Base-by-base conservation (phyloP, 2,329 filamentous ascomycete species). In the Aspergillus sp. region DNA sequence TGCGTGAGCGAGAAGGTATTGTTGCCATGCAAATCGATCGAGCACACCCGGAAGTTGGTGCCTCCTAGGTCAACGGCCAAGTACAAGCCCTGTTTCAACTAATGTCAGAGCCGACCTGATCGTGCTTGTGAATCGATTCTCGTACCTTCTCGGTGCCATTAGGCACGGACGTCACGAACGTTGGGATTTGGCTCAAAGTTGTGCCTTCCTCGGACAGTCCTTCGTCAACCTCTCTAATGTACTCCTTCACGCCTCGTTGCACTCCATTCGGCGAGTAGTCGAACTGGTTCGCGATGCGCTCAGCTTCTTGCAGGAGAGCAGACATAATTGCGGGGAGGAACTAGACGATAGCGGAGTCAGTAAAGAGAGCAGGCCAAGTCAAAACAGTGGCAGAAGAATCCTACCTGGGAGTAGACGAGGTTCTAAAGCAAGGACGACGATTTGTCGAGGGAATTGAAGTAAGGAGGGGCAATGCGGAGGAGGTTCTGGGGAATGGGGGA, bases 21-120 rank as follows among this genome's bases (percentile, higher is more conserved):
- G 79, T 98, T 91, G 70, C 95, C 95, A 73, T 96, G 93, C 60
- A 99, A 83, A 67, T 90, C 85, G 70, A 99, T 90, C 44, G 93
- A 97, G 80, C 95, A 99, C 70, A 99, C 95, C 67, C 95, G 90
- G 78, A 98, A 96, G 80, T 99, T 99, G 64, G 95, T 99, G 68
- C 95, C 95, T 62, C 95, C 95, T n/a, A 99, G 84, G 71, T 99
- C 95, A 64, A 99, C 93, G 40, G 95, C 93, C 71, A 99, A 87
- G 78, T 97, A 99, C 40, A 97, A 82, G 48, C 95, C 95, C 91
- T 96, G 67, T n/a, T 31, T 57, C 46, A 54, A 40, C 39, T 14
- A 52, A 50, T 45, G 62, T 65, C 49, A 68, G 62, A 56, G 37
- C 11, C n/a, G 48, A 35, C 33, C 57, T 35, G 27, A 31, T 27